Evolutionary conservation across 305 asterid species (phyloP).

Genomic region (Ilex paraguariensis): DNA sequence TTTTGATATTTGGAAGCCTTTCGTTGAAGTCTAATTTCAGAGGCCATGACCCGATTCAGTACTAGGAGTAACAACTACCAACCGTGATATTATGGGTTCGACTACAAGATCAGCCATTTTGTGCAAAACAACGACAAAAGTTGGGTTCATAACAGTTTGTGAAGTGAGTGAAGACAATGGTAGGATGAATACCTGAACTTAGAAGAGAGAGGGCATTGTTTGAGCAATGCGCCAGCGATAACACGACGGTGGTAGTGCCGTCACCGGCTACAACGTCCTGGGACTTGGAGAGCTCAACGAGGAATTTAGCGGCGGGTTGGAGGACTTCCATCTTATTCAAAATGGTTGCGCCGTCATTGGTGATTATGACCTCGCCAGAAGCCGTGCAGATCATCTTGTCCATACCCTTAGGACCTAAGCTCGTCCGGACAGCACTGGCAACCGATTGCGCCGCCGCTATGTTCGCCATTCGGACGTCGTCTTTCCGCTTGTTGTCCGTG

Average conservation of each 20-base stretch:
- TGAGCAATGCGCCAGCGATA: slow-evolving; percentile 76
- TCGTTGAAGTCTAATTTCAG: no score
- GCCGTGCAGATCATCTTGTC: slow-evolving; percentile 95
- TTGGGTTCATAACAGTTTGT: no score
- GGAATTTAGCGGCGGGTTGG: slow-evolving; percentile 97
- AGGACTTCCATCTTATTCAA: slow-evolving; percentile 95
- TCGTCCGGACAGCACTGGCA: slow-evolving; percentile 88
- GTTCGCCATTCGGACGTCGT: slow-evolving; percentile 85
- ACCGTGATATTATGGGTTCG: no score
- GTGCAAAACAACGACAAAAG: no score
- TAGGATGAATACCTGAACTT: slow-evolving; percentile 75
- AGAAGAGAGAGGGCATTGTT: slow-evolving; percentile 57
- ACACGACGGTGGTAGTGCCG: slow-evolving; percentile 98
- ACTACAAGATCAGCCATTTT: no score
- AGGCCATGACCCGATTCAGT: no score
- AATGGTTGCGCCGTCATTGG: slow-evolving; percentile 93
- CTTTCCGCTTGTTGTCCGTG: slow-evolving; percentile 95
- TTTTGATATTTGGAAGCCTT: no score
- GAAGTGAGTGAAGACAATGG: slow-evolving; percentile 32
- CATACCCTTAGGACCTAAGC: slow-evolving; percentile 96
- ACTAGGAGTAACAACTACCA: no score
- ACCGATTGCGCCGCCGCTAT: slow-evolving; percentile 84
- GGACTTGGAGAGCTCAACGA: slow-evolving; percentile 91
- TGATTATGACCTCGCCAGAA: slow-evolving; percentile 89
- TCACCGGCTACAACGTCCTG: slow-evolving; percentile 97